Percentiles rank a stretch among this genome's conserved stretches.
Evolutionary conservation across 306 rosid genomes (phyloP).

Genomic region (Hippophae tibetana): DNA sequence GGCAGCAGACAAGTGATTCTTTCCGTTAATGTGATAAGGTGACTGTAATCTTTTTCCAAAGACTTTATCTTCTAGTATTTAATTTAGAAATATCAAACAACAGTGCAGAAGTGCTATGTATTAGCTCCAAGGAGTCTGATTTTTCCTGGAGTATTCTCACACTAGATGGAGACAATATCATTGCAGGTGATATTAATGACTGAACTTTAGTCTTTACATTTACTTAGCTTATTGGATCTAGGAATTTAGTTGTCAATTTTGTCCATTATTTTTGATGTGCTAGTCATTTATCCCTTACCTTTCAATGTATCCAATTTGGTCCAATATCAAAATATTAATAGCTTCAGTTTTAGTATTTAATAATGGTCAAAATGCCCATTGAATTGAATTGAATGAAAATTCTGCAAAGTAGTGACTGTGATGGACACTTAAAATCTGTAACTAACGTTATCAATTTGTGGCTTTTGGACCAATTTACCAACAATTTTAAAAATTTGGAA

Average conservation of each 20-base stretch:
- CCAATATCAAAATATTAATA: no score
- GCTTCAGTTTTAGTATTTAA: no score
- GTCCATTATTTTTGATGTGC: no score
- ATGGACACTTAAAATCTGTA: no score
- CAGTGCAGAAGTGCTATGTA: slow-evolving; percentile 60
- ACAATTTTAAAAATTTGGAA: no score
- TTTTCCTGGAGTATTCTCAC: slow-evolving; percentile 73
- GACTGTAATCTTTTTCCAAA: slow-evolving; percentile 11
- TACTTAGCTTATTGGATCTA: slow-evolving; percentile 2
- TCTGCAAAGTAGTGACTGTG: no score
- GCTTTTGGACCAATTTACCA: no score
- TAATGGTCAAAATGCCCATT: no score
- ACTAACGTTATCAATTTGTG: no score
- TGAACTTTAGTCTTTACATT: slow-evolving; percentile 7
- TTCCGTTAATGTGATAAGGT: slow-evolving; percentile 69
- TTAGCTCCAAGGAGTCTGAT: slow-evolving; percentile 59
- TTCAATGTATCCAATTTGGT: no score
- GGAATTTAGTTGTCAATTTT: neutral
- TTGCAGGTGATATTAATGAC: slow-evolving; percentile 69
- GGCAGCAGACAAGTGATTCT: slow-evolving; percentile 60
- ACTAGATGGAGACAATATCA: slow-evolving; percentile 62
- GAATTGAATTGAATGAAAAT: no score
- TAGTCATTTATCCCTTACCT: no score
- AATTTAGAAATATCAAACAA: slow-evolving; percentile 18
- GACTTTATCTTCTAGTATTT: slow-evolving; percentile 4